A percentile compares a stretch with the other conserved stretches of the same genome.
phyloP scores from a whole-genome alignment of 257 asterid genomes.

The Orobanche coerulescens region DNA sequence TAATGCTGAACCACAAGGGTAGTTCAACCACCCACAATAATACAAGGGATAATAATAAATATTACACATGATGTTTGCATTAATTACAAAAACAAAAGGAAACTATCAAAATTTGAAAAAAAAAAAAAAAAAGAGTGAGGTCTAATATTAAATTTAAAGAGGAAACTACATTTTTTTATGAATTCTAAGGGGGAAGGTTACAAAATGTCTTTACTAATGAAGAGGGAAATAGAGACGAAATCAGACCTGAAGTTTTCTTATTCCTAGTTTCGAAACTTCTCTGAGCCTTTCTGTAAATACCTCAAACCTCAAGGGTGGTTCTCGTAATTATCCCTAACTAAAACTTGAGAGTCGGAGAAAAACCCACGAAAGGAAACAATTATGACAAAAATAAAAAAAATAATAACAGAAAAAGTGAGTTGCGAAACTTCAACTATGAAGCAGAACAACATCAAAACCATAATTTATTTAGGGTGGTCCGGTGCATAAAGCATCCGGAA shows the following conservation, averaged over 20 bases:
- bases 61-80: too few relatives aligned
- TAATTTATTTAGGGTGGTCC: too few relatives aligned
- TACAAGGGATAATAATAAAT: background rate
- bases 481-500: too few relatives aligned
- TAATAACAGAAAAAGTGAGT: background rate
- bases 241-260: too few relatives aligned
- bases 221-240: too few relatives aligned
- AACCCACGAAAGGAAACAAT: background rate
- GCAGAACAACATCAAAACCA: background rate
- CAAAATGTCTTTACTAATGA: background rate
- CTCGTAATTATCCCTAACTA: too few relatives aligned
- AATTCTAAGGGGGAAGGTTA: background rate
- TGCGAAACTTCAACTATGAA: background rate
- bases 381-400: background rate
- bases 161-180: background rate
- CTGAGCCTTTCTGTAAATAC: too few relatives aligned
- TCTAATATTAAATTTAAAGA: too few relatives aligned
- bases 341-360: background rate
- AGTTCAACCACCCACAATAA: background rate
- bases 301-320: too few relatives aligned
- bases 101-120: background rate
- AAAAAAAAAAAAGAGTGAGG: too few relatives aligned
- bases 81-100: too few relatives aligned
- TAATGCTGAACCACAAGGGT: background rate
- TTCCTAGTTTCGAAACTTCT: too few relatives aligned